phyloP scores from a whole-genome alignment of 2,329 filamentous ascomycete genomes.

The Penicillium frequentans region DNA sequence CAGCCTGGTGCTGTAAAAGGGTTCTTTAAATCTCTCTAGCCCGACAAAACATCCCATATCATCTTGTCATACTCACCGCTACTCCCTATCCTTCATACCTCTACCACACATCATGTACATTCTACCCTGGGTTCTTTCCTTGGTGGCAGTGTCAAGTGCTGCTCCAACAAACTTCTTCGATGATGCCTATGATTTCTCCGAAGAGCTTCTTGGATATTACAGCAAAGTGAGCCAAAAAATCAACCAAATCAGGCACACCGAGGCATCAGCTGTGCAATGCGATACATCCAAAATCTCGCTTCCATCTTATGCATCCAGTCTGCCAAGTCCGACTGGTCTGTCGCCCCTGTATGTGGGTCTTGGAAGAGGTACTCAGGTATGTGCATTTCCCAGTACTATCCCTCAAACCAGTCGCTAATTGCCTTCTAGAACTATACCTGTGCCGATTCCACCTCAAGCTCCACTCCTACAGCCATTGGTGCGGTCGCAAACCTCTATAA shows the following conservation, averaged over 20 bases:
- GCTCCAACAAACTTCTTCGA: conserved; percentile 35
- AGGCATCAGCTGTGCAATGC: conserved; percentile 25
- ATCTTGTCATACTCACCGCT: neutral
- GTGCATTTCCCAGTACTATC: conserved; percentile 1
- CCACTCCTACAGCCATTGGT: conserved; percentile 65
- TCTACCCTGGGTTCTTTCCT: conserved; percentile 27
- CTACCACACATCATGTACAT: conserved; percentile 15
- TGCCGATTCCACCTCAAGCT: conserved; percentile 58
- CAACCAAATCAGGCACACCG: conserved; percentile 22
- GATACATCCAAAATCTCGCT: conserved; percentile 35
- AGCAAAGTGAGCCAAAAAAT: conserved; percentile 42
- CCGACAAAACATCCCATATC: neutral
- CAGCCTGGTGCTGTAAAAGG: conserved; percentile 14
- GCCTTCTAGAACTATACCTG: conserved; percentile 86
- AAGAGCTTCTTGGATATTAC: conserved; percentile 42
- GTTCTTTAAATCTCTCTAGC: neutral
- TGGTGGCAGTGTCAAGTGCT: conserved; percentile 34
- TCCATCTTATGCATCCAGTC: conserved; percentile 54
- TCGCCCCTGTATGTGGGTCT: conserved; percentile 75
- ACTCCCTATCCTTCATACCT: neutral
- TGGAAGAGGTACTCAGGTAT: conserved; percentile 71
- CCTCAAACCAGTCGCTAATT: conserved; percentile 6
- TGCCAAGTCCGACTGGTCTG: conserved; percentile 63
- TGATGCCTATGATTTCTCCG: conserved; percentile 39
- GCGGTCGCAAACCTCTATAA: conserved; percentile 87